Evolutionary conservation across 2,329 filamentous ascomycete species (phyloP), one percentile per base, ranked within the genome.

Genomic region (Gnomoniopsis sp.): DNA sequence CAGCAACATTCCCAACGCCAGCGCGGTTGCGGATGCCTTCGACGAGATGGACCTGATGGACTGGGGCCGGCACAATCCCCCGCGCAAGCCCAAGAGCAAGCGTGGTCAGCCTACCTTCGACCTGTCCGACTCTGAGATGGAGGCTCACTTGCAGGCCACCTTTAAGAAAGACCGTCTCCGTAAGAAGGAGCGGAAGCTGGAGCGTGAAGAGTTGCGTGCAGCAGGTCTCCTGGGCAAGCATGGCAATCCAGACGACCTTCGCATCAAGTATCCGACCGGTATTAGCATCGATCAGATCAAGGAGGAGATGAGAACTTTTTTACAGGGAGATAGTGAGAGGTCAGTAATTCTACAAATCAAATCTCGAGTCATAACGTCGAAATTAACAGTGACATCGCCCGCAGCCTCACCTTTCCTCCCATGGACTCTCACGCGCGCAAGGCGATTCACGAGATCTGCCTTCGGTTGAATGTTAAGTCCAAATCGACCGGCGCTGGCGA

Each of bases 11-110:
- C 72, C 73, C 8, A 77, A 70, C 58, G 77, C 77, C 33, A 71
- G 71, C 22, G 67, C 72, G 36, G 71, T 78, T 63, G 73, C 75
- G 11, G 71, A 87, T 58, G 74, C 73, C 2, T 83, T 85, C 61
- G 85, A 88, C 61, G 89, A 86, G 10, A 88, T 96, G 63, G 91
- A 96, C 68, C 78, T 96, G 48, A 93, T 95, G 88, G 90, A 96
- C 67, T 91, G 89, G 74, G 83, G 89, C 17, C 81, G 87, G 26
- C 91, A 86, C 55, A 71, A 92, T 6, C 82, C 79, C 57, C 71
- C 72, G 48, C 85, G 81, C 62, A 88, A 85, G 67, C 77, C 81
- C 64, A 91, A 89, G 70, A 85, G 84, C 15, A 82, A 83, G 62
- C 60, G 79, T 77, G 49, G 76, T 54, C 71, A 81, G 49, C 75